phyloP scores from a whole-genome alignment of 371 early-diverging fungal species.

The Rhizopus sp. region DNA sequence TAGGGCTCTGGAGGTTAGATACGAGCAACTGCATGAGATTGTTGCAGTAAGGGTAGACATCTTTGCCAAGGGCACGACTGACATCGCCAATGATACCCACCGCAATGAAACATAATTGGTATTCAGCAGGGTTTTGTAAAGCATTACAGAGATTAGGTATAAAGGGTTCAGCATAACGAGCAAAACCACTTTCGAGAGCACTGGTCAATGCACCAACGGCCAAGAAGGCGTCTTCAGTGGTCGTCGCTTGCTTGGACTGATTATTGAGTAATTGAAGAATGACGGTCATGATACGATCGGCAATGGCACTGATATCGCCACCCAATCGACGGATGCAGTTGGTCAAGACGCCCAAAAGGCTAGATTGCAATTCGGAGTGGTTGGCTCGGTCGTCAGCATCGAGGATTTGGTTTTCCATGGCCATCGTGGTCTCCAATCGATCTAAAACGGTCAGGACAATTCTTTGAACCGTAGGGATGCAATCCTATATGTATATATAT shows the following conservation, averaged over 20 bases:
- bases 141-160: slow-evolving; percentile 80
- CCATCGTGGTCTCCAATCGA: slow-evolving; percentile 73
- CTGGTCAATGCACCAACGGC: slow-evolving; percentile 84
- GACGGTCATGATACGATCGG: slow-evolving; percentile 89
- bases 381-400: slow-evolving; percentile 78
- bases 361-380: slow-evolving; percentile 86
- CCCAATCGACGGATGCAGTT: slow-evolving; percentile 77
- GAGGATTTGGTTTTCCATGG: slow-evolving; percentile 72
- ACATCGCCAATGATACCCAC: slow-evolving; percentile 96
- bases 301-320: slow-evolving; percentile 63
- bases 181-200: slow-evolving; percentile 81
- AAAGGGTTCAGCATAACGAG: slow-evolving; percentile 85
- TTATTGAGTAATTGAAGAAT: slow-evolving; percentile 69
- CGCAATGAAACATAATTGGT: slow-evolving; percentile 87
- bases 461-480: slow-evolving; percentile 68
- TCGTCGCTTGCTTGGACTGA: slow-evolving; percentile 78
- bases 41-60: slow-evolving; percentile 74
- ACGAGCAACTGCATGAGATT: slow-evolving; percentile 86
- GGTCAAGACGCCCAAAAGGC: slow-evolving; percentile 86
- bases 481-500: slow-evolving; percentile 55
- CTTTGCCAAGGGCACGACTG: slow-evolving; percentile 81
- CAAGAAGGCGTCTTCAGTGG: slow-evolving; percentile 92
- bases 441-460: slow-evolving; percentile 75
- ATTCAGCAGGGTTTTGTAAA: slow-evolving; percentile 87
- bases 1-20: slow-evolving; percentile 70